Evolutionary conservation across 345 rosid genomes (phyloP).

Genomic region (Pistacia vera): DNA sequence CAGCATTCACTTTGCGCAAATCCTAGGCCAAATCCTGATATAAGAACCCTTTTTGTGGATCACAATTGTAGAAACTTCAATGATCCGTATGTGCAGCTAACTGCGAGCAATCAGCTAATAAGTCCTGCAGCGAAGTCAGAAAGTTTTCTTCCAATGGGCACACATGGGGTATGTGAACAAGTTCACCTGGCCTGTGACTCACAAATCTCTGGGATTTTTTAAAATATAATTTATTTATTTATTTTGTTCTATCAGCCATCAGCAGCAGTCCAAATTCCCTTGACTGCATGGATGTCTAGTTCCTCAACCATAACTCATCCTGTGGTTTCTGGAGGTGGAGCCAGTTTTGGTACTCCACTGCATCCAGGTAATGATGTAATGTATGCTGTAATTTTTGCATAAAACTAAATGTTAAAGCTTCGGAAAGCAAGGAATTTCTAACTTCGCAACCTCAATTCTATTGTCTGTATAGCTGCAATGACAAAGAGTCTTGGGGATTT

Average conservation of each 20-base stretch:
- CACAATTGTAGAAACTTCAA: conserved; percentile 35
- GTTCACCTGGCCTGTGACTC: not conserved
- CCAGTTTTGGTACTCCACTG: conserved; percentile 15
- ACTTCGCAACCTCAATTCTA: not conserved
- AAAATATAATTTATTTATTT: not conserved
- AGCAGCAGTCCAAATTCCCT: conserved; percentile 25
- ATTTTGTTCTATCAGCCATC: conserved; percentile 12
- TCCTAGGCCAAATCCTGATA: conserved; percentile 40
- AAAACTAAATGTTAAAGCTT: not conserved
- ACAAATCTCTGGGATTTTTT: not conserved
- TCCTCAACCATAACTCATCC: conserved; percentile 25
- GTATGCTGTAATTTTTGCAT: not conserved
- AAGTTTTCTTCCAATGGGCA: conserved; percentile 27
- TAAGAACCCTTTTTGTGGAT: conserved; percentile 43
- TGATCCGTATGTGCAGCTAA: conserved; percentile 28
- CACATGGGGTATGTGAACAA: conserved; percentile 32
- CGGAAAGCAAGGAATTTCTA: not conserved
- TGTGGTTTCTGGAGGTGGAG: conserved; percentile 23
- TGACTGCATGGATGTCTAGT: conserved; percentile 32
- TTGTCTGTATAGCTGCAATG: conserved; percentile 25
- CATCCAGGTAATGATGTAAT: conserved; percentile 23
- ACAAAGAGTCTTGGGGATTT: conserved; percentile 28
- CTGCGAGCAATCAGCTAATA: conserved; percentile 24
- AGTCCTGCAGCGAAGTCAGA: conserved; percentile 29
- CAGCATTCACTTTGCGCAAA: conserved; percentile 43